Base-by-base conservation (phyloP, 345 rosid species). In the Lumnitzera racemosa region DNA sequence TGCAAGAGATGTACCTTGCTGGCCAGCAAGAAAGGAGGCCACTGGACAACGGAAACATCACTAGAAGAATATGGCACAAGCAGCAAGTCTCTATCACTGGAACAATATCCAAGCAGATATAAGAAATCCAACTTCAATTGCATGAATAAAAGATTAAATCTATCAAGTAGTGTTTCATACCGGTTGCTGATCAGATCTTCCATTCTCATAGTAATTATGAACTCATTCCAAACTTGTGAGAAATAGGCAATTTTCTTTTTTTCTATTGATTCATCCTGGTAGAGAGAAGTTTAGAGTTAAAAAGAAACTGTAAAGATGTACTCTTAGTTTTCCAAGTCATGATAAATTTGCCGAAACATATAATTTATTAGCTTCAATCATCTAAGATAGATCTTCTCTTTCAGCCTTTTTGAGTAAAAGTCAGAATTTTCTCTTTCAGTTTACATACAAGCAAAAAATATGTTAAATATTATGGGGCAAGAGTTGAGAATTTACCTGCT, bases 21-120 rank as follows among this genome's bases (percentile, higher is more conserved):
- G 65, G 99, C 99, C 59, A 94, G 96, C 78, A 94, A 80, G 63
- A 90, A 94, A 25, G 92, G 99, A 49, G 99, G 99, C 99, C 99
- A 94, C 62, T 90, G 99, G 62, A 83, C 71, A 67, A 83, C 97
- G 59, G 89, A 54, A 20, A 84, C 82, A 31, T 79, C 86, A 63
- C 20, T 72, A 59, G 89, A 85, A 64, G 90, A 74, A 68, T 79
- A 84, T 59, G 99, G 99, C 64, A 94, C 84, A 25, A 88, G 99
- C 50, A 94, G 80, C 85, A 94, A 78, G 74, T 90, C 74, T 71
- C 79, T 81, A 62, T 94, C 99, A 57, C 99, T 94, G 71, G 36
- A 76, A 46, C 51, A 69, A 20, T 65, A 59, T 14, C 60, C 55
- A 62, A 66, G 72, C 41, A 67, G 56, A 63, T 23, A 61, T 58